A percentile compares a stretch with the other conserved stretches of the same genome.
Evolutionary conservation across 2,329 filamentous ascomycete genomes (phyloP).

Genomic region (Alternaria postmessia): DNA sequence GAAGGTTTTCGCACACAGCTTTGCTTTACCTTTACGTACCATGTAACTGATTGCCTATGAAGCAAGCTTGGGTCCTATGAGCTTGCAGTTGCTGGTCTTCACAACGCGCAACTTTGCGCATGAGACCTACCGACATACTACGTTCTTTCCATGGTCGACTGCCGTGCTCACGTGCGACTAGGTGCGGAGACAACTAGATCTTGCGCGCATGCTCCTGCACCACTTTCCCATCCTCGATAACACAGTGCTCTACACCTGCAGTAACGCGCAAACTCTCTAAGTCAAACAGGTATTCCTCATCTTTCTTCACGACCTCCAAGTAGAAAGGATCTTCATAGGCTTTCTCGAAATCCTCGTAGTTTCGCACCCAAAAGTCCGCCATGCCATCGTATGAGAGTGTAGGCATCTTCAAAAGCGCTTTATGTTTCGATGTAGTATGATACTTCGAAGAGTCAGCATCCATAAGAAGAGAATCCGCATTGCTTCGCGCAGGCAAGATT

Average conservation of each 20-base stretch:
- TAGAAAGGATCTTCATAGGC: constrained; percentile 37
- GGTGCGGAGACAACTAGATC: too few relatives aligned
- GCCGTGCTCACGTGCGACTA: background rate
- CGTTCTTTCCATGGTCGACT: background rate
- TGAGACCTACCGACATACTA: fast-evolving
- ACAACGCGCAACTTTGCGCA: background rate
- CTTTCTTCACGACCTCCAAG: constrained; percentile 26
- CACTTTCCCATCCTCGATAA: background rate
- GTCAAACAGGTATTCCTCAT: constrained; percentile 35
- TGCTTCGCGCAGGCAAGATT: background rate
- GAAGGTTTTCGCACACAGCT: background rate
- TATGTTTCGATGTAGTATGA: constrained; percentile 30
- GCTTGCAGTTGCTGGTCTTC: background rate
- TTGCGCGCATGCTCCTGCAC: background rate
- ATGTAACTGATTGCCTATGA: background rate
- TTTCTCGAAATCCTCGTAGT: constrained; percentile 34
- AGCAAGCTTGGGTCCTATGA: background rate
- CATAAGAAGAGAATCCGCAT: background rate
- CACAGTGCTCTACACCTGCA: background rate
- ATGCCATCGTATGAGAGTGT: constrained; percentile 31
- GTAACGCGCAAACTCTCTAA: constrained; percentile 5
- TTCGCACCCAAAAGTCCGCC: constrained; percentile 37
- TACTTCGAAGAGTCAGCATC: constrained; percentile 17
- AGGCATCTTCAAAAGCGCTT: constrained; percentile 23
- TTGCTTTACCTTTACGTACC: background rate